Conservation (phyloP, 2,329 filamentous ascomycete genomes). For the Hypomyces rosellus region DNA sequence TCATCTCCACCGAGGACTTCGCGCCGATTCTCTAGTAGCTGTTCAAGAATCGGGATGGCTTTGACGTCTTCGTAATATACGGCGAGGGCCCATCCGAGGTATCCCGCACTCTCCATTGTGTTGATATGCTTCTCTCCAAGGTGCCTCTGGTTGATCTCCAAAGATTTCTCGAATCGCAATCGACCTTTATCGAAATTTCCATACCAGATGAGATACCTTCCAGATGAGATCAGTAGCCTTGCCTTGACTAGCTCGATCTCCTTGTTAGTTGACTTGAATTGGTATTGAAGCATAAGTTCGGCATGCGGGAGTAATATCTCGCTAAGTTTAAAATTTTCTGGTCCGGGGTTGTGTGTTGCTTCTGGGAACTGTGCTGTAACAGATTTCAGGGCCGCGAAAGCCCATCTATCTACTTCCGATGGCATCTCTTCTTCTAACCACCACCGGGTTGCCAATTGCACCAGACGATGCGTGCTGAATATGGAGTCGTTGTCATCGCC, state of each 20-base stretch:
- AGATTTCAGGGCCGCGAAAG: conserved; percentile 4
- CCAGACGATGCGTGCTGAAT: conserved; percentile 10
- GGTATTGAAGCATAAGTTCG: conserved; percentile 7
- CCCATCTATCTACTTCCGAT: conserved; percentile 4
- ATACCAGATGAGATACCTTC: conserved; percentile 4
- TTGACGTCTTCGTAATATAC: not conserved
- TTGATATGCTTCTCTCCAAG: conserved; percentile 7
- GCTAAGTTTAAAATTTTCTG: conserved; percentile 1
- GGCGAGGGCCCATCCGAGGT: conserved; percentile 2
- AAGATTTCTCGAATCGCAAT: conserved; percentile 2
- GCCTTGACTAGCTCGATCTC: conserved; percentile 1
- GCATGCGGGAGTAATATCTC: conserved; percentile 7
- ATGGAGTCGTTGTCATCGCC: not conserved
- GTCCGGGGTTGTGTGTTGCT: not conserved
- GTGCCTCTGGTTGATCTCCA: not conserved
- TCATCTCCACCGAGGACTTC: conserved; percentile 3
- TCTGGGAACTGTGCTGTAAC: conserved; percentile 1
- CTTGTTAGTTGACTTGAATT: conserved; percentile 1
- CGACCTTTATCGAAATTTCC: conserved; percentile 6
- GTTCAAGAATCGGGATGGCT: not conserved
- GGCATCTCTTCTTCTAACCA: conserved; percentile 8
- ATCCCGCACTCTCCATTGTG: conserved; percentile 4
- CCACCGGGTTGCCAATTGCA: conserved; percentile 8
- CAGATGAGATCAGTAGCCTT: conserved; percentile 3
- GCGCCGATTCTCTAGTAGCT: conserved; percentile 1